phyloP scores from a whole-genome alignment of 345 rosid genomes.

The Isatis tinctoria region DNA sequence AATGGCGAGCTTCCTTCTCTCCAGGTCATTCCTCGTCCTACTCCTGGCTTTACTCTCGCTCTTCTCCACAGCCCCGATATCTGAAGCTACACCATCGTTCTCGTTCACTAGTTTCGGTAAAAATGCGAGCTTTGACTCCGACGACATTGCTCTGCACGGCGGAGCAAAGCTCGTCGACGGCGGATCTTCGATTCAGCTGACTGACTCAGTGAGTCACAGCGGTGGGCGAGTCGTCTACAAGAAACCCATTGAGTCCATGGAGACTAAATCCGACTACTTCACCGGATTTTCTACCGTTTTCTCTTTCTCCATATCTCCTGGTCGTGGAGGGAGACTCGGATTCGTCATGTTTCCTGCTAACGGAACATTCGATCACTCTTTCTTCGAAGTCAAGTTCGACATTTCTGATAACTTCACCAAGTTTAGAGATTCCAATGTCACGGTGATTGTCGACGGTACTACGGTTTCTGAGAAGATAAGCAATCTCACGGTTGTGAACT shows the following conservation, averaged over 20 bases:
- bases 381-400: slow-evolving; percentile 49
- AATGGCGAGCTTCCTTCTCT: slow-evolving; percentile 46
- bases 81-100: slow-evolving; percentile 44
- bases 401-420: slow-evolving; percentile 28
- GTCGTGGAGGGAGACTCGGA: slow-evolving; percentile 56
- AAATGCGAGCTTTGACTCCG: slow-evolving; percentile 50
- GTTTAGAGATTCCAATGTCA: slow-evolving; percentile 44
- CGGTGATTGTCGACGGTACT: slow-evolving; percentile 47
- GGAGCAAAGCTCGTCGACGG: slow-evolving; percentile 49
- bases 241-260: slow-evolving; percentile 59
- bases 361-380: slow-evolving; percentile 23
- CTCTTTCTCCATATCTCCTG: slow-evolving; percentile 52
- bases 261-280: slow-evolving; percentile 42
- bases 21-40: slow-evolving; percentile 30
- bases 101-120: slow-evolving; percentile 42
- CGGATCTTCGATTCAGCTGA: slow-evolving; percentile 57
- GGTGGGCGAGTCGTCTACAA: slow-evolving; percentile 58
- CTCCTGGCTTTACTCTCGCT: slow-evolving; percentile 30
- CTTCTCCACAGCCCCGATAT: slow-evolving; percentile 35
- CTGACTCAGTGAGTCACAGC: slow-evolving; percentile 40
- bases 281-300: slow-evolving; percentile 60
- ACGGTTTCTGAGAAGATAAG: slow-evolving; percentile 38
- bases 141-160: slow-evolving; percentile 52
- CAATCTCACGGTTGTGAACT: slow-evolving; percentile 40
- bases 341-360: slow-evolving; percentile 57